Evolutionary conservation across 352 stramenopile genomes (phyloP).

Genomic region (Globisporangium heterothallicum): DNA sequence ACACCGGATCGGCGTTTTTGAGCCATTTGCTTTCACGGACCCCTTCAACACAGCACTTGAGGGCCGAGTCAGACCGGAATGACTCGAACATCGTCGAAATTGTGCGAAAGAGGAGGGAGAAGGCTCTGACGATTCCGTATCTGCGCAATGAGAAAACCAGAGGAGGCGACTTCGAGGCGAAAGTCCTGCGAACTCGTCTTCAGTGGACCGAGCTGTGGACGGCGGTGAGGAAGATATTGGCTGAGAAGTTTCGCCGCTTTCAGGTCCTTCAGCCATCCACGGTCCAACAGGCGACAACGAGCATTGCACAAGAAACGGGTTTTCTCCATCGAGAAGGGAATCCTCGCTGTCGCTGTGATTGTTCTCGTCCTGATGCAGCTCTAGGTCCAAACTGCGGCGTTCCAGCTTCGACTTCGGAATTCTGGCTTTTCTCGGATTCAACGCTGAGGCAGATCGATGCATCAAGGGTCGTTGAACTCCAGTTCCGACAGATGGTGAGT

Average conservation of each 20-base stretch:
- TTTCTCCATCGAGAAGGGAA: slow-evolving; percentile 8
- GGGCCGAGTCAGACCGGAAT: slow-evolving; percentile 3
- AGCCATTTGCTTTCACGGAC: neutral
- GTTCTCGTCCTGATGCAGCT: slow-evolving; percentile 1
- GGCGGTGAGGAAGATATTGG: slow-evolving; percentile 4
- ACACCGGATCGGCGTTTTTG: slow-evolving; percentile 14
- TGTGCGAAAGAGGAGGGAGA: neutral
- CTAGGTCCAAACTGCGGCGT: slow-evolving; percentile 1
- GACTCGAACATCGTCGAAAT: slow-evolving; percentile 6
- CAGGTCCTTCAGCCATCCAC: slow-evolving; percentile 23
- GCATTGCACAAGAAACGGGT: slow-evolving; percentile 7
- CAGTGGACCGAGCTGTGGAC: neutral
- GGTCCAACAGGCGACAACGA: slow-evolving; percentile 43
- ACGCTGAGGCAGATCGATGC: neutral
- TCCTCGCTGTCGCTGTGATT: slow-evolving; percentile 8
- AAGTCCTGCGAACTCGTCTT: slow-evolving; percentile 22
- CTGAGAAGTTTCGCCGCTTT: slow-evolving; percentile 9
- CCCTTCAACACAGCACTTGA: neutral
- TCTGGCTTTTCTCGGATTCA: neutral
- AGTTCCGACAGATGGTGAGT: neutral
- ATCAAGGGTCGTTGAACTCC: neutral
- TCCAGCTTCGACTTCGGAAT: neutral
- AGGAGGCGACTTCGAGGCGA: slow-evolving; percentile 59
- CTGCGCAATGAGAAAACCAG: slow-evolving; percentile 46
- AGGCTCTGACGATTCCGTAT: slow-evolving; percentile 10